phyloP scores from a whole-genome alignment of 2,329 filamentous ascomycete species.

The Stemphylium lycopersici region DNA sequence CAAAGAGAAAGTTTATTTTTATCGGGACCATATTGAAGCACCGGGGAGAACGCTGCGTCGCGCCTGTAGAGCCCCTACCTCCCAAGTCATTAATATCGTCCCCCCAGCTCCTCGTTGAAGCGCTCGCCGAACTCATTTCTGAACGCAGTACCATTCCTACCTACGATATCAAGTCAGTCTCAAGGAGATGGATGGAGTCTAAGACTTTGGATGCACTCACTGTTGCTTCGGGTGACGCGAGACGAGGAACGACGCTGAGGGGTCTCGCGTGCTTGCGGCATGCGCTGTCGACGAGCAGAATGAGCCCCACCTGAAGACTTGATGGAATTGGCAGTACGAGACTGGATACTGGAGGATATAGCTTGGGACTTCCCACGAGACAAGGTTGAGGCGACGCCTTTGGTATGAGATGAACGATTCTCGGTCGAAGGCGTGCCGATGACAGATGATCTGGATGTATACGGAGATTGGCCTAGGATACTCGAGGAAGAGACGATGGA shows the following conservation, averaged over 20 bases:
- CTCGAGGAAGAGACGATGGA: background rate
- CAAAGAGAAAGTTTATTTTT: no score
- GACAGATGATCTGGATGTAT: background rate
- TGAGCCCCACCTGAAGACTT: background rate
- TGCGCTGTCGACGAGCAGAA: conserved; percentile 1
- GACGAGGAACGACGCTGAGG: background rate
- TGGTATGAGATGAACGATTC: background rate
- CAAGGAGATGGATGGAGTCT: background rate
- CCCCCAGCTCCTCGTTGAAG: conserved; percentile 13
- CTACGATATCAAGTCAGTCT: conserved; percentile 2
- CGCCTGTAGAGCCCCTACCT: no score
- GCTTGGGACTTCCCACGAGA: background rate
- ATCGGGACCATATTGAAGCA: background rate
- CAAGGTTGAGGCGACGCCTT: background rate
- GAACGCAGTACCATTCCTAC: conserved; percentile 8
- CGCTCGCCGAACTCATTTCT: conserved; percentile 8
- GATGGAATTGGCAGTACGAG: background rate
- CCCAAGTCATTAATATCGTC: background rate
- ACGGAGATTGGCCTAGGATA: background rate
- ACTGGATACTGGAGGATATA: background rate
- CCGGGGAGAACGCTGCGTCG: background rate
- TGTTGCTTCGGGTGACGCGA: conserved; percentile 14
- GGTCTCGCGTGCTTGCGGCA: background rate
- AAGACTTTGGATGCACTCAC: background rate
- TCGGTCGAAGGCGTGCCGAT: background rate